Evolutionary conservation across 441 rosid species (phyloP).

Genomic region (Brassica hybrid): DNA sequence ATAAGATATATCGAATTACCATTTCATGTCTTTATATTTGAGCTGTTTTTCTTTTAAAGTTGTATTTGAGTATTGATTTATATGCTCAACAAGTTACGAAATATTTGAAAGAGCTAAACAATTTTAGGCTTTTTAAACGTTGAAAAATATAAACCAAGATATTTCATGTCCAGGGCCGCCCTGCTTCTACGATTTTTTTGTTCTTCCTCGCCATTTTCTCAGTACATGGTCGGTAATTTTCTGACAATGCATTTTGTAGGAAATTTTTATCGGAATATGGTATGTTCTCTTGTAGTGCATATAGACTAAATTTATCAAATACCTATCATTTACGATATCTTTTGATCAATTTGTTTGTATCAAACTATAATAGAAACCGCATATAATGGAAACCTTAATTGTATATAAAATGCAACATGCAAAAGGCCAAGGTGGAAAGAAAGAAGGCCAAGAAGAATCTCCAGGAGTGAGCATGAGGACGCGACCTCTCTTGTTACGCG

Average conservation of each 20-base stretch:
- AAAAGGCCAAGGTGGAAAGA: too few species aligned
- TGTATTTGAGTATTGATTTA: background rate
- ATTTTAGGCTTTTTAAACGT: background rate
- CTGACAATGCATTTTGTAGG: too few species aligned
- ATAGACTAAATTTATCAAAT: background rate
- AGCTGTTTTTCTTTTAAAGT: background rate
- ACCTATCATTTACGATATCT: background rate
- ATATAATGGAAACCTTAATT: background rate
- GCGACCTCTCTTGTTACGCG: constrained; percentile 39
- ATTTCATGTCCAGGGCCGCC: background rate
- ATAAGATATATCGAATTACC: too few species aligned
- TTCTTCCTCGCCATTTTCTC: background rate
- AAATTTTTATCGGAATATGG: too few species aligned
- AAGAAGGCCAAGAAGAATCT: constrained; percentile 33
- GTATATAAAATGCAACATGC: background rate
- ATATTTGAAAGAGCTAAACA: background rate
- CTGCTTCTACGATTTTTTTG: background rate
- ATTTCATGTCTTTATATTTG: too few species aligned
- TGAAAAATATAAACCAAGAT: background rate
- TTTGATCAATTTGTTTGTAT: background rate
- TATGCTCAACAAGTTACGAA: background rate
- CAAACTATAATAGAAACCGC: background rate
- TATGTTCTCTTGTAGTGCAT: background rate
- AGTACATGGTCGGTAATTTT: too few species aligned
- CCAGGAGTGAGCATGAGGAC: constrained; percentile 23